A percentile compares a stretch with the other conserved stretches of the same genome.
Conservation (phyloP, 306 rosid species). For the Rosa lucieae region DNA sequence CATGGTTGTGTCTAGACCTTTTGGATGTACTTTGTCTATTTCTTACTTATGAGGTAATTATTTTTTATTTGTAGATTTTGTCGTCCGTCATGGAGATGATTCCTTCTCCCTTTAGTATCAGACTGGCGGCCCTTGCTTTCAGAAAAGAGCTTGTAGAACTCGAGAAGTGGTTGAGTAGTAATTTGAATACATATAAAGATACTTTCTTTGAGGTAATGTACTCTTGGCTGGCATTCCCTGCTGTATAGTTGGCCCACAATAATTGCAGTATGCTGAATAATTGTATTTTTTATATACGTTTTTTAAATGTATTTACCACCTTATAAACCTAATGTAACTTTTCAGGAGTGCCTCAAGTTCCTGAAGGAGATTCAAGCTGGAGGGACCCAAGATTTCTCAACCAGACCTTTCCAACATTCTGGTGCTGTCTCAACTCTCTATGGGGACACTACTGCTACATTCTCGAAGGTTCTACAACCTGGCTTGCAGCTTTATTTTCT, state of each 20-base stretch:
- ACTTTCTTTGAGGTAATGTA: constrained; percentile 76
- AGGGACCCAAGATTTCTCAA: constrained; percentile 75
- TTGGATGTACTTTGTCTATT: constrained; percentile 65
- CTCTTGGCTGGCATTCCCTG: background rate
- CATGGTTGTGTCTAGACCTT: constrained; percentile 88
- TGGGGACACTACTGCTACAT: constrained; percentile 54
- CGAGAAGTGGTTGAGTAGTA: constrained; percentile 82
- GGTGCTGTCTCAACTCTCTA: constrained; percentile 58
- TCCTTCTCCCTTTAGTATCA: constrained; percentile 72
- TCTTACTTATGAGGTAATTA: constrained; percentile 2
- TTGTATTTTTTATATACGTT: too few relatives aligned
- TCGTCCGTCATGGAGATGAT: constrained; percentile 60
- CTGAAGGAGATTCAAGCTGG: constrained; percentile 65
- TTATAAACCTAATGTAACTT: constrained; percentile 5
- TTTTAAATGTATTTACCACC: too few relatives aligned
- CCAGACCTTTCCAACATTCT: constrained; percentile 66
- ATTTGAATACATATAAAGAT: constrained; percentile 62
- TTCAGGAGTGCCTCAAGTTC: constrained; percentile 92
- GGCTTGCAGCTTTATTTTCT: constrained; percentile 2
- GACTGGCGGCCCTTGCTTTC: constrained; percentile 86
- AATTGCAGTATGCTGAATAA: background rate
- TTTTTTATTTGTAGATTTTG: constrained; percentile 59
- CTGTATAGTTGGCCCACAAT: background rate
- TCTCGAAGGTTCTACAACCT: constrained; percentile 62
- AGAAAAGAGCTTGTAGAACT: constrained; percentile 79